Percentiles rank a stretch among this genome's conserved stretches.
Evolutionary conservation across 1,284 basidiomycete genomes (phyloP).

Genomic region (Mycena citricolor): DNA sequence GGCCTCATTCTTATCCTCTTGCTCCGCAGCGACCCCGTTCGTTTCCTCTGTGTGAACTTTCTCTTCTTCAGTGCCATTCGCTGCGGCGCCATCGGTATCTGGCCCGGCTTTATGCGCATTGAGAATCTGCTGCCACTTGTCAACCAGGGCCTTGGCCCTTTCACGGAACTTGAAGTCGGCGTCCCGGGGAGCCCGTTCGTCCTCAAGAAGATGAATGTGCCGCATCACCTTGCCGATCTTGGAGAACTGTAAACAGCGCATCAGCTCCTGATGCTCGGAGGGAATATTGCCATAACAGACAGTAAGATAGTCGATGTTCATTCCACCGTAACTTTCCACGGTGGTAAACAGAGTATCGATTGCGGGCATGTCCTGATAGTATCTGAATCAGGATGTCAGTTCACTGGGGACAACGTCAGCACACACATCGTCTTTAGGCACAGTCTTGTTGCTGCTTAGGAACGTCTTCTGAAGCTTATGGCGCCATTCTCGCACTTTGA

Average conservation of each 20-base stretch:
- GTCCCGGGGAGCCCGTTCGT: conserved; percentile 71
- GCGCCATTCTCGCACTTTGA: conserved; percentile 83
- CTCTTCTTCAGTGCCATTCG: conserved; percentile 20
- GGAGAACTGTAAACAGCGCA: conserved; percentile 65
- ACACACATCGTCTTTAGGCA: conserved; percentile 56
- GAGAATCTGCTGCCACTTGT: conserved; percentile 70
- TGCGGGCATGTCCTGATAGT: conserved; percentile 71
- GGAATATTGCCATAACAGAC: conserved; percentile 44
- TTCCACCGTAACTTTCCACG: conserved; percentile 81
- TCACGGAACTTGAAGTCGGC: conserved; percentile 85
- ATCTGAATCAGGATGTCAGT: not conserved
- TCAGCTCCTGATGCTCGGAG: conserved; percentile 7
- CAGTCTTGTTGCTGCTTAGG: conserved; percentile 57
- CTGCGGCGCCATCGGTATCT: conserved; percentile 24
- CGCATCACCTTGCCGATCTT: conserved; percentile 98
- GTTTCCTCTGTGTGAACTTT: conserved; percentile 21
- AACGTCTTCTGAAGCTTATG: conserved; percentile 91
- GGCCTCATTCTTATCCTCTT: not conserved
- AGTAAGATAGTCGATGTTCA: conserved; percentile 82
- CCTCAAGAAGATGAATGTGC: conserved; percentile 66
- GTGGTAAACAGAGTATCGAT: conserved; percentile 79
- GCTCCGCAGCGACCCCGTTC: conserved; percentile 22
- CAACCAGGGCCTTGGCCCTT: conserved; percentile 71
- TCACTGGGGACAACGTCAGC: conserved; percentile 9
- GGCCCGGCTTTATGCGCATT: conserved; percentile 50